A percentile compares a stretch with the other conserved stretches of the same genome.
phyloP scores from a whole-genome alignment of 1,284 basidiomycete genomes.

The Wallemia hederae region DNA sequence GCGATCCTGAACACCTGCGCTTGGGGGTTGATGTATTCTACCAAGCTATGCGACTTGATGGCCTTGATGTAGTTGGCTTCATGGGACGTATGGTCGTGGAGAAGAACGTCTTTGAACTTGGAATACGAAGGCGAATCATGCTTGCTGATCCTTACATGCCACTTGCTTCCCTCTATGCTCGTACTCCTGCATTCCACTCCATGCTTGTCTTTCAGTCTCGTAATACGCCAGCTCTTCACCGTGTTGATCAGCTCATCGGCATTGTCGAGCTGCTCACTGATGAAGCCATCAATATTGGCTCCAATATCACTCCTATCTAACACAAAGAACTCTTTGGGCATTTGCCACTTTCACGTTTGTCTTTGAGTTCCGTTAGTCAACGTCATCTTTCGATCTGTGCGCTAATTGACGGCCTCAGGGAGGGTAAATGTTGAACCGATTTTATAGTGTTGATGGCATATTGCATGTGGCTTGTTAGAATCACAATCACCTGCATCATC shows the following conservation, averaged over 20 bases:
- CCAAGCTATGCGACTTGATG: background rate
- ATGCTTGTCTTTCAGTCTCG: background rate
- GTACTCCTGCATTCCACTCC: background rate
- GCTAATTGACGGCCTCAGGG: too few species aligned
- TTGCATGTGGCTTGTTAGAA: too few species aligned
- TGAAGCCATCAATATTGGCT: background rate
- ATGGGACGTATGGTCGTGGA: background rate
- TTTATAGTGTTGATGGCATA: background rate
- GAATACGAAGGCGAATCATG: background rate
- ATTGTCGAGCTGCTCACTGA: background rate
- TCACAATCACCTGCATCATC: too few species aligned
- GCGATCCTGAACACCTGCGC: background rate
- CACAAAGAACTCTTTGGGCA: background rate
- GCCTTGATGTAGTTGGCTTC: background rate
- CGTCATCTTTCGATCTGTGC: too few species aligned
- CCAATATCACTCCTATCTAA: background rate
- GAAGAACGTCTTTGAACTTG: background rate
- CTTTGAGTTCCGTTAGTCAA: too few species aligned
- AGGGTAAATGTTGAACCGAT: background rate
- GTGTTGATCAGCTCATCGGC: background rate
- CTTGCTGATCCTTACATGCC: background rate
- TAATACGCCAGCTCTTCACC: background rate
- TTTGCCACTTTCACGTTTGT: too few species aligned
- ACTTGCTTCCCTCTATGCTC: background rate
- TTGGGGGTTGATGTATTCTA: background rate